Evolutionary conservation across 768 basidiomycete genomes (phyloP), one percentile per base, ranked within the genome.

Genomic region (Mycena filopes): DNA sequence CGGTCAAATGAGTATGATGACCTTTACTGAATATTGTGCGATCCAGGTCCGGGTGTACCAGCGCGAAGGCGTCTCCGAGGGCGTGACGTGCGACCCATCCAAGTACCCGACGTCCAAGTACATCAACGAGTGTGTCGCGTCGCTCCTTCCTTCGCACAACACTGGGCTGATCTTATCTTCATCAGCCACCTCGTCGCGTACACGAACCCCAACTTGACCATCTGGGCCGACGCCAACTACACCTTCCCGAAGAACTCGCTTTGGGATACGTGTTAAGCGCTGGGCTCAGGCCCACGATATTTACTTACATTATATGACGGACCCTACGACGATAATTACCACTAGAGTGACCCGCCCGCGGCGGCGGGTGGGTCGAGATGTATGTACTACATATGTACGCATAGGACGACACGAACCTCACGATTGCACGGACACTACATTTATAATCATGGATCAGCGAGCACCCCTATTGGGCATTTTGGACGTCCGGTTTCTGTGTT

Each of bases 21-120:
- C n/a, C n/a, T n/a, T n/a, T n/a, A n/a, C n/a, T n/a, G n/a, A n/a
- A n/a, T n/a, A n/a, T n/a, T n/a, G n/a, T n/a, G n/a, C n/a, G n/a
- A n/a, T n/a, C n/a, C n/a, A n/a, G n/a, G n/a, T 99, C n/a, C 88
- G 95, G 41, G 84, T 96, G 53, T 94, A 95, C 70, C 96, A 98
- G 79, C 86, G 92, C 26, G 76, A 87, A n/a, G 95, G 89, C 18
- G 75, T 87, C 16, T 77, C 86, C 65, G 82, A 90, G 50, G 89
- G 86, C 13, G 71, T 93, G 28, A 89, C 91, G 1, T 99, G 97
- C 76, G 83, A 94, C 75, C 97, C 97, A 10, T 77, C 87, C 6
- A 83, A 80, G 45, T 81, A 86, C 63, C 97, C 97, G 0, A 99
- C 97, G 1, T 73, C 87, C 18, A 79, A 88, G 53, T 99, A 99